Base-by-base conservation (phyloP, 2,329 filamentous ascomycete genomes). In the Pyricularia sp. region DNA sequence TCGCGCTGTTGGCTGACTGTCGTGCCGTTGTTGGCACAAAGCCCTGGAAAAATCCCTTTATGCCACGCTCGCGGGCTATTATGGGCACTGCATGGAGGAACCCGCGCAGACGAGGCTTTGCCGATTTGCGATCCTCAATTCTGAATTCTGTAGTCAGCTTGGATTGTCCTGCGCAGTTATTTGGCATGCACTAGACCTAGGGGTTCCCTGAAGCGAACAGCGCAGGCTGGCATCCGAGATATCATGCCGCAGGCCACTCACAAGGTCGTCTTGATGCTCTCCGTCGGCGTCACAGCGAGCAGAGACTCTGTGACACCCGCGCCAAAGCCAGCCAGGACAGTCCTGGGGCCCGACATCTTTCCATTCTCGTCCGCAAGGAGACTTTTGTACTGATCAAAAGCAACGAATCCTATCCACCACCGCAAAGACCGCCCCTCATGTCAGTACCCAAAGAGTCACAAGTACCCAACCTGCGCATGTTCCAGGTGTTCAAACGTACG, bases 191-290 rank as follows among this genome's bases (percentile, higher is more conserved):
- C 33, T 2, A 36, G 33, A 14, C 33, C 2, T 14, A 5, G 12
- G 12, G 3, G 33, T 36, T 14, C 33, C 33, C 33, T 1, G 4
- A n/a, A 50, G 17, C 20, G 33, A 14, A 50, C 20, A 50, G 28
- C 36, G n/a, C 23, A 28, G 31, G 28, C n/a, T 50, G 17, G 30
- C 9, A 33, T 33, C 5, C n/a, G 17, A 28, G 11, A 31, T 63
- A 17, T 30, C 11, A 20, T 31, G 26, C 7, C 25, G 23, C 31
- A 67, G 61, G 7, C 30, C 59, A 26, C 82, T 68, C 77, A 91
- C 86, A 99, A 83, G 73, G 96, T 96, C 67, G 95, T 99, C 84
- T 99, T 99, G 81, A 99, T 97, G 75, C 92, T 96, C 81, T 99
- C 95, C 70, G 96, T 97, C 0, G 95, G 95, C 42, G 95, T 99